Conservation (phyloP, 2,329 filamentous ascomycete species). For the Setomelanomma holmii region DNA sequence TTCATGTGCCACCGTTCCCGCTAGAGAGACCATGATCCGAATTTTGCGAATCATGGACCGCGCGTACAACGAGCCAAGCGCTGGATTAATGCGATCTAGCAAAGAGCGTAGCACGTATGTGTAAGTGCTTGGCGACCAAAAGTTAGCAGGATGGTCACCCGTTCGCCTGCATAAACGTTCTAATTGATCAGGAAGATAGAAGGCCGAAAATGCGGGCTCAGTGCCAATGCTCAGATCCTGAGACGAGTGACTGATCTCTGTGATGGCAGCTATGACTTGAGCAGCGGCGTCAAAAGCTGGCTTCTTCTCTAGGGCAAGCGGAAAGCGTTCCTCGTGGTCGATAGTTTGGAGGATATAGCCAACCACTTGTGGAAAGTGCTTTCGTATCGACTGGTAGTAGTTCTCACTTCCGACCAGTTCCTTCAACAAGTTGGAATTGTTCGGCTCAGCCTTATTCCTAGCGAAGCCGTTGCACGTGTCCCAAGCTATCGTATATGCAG, state of each 20-base stretch:
- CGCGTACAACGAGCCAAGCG: slow-evolving; percentile 84
- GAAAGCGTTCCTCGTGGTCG: slow-evolving; percentile 40
- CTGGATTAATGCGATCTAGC: slow-evolving; percentile 80
- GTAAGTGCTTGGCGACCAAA: slow-evolving; percentile 81
- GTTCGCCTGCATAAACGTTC: slow-evolving; percentile 78
- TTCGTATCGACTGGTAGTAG: slow-evolving; percentile 69
- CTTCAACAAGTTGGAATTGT: slow-evolving; percentile 71
- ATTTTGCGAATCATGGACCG: slow-evolving; percentile 88
- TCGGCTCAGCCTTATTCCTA: slow-evolving; percentile 53
- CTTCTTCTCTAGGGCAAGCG: slow-evolving; percentile 63
- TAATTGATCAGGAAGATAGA: slow-evolving; percentile 77
- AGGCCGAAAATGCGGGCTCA: slow-evolving; percentile 84
- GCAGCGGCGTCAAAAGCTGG: slow-evolving; percentile 66
- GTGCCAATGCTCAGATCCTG: slow-evolving; percentile 75
- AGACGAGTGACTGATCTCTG: slow-evolving; percentile 69
- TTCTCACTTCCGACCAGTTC: slow-evolving; percentile 71
- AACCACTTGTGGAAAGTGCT: slow-evolving; percentile 78
- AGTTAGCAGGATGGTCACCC: slow-evolving; percentile 62
- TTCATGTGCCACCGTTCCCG: slow-evolving; percentile 73
- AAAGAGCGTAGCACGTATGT: slow-evolving; percentile 78
- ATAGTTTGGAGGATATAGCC: slow-evolving; percentile 78
- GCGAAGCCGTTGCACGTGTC: slow-evolving; percentile 63
- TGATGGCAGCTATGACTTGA: slow-evolving; percentile 73
- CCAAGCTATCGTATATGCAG: slow-evolving; percentile 84
- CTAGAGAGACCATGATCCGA: slow-evolving; percentile 78